Evolutionary conservation across 352 stramenopile species (phyloP), one percentile per base, ranked within the genome.

Genomic region (Phytophthora tubulina): DNA sequence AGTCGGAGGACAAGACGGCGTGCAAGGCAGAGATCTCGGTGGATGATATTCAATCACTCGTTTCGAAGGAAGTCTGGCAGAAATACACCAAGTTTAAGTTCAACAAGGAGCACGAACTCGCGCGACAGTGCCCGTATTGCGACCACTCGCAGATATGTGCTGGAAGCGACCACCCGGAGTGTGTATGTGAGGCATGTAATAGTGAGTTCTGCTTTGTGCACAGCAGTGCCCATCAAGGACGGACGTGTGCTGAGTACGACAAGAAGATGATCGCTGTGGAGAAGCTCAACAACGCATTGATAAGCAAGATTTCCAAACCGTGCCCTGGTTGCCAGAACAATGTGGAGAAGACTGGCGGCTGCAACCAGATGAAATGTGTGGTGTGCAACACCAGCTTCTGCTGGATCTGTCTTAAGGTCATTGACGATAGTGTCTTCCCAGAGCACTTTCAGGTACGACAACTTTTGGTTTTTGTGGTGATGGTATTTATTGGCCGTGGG

Each of bases 361-460:
- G 93, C 70, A 97, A 97, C 65, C 91, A 97, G 68, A 97, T 98
- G 76, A 95, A 92, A 63, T 97, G 92, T 56, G 77, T 86, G 13
- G 85, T 87, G 31, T 97, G 92, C 71, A 78, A 68, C 17, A 91
- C 80, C 32, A 87, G 88, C 63, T 98, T 97, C 70, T 97, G 93
- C 72, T 98, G 92, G 91, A 86, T 97, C 31, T 98, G 93, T 32
- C 74, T 85, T 21, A 68, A 82, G 58, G 58, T 94, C 36, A 88
- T 98, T 41, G 93, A 97, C 53, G 88, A 91, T 54, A 82, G 80
- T 27, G 83, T 93, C 15, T 97, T 97, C 45, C 92, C 93, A 1
- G 79, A 89, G 31, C 93, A 98, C 64, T 98, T 96, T 64, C 82
- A 94, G 73, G 81, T 89, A 72, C 39, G 44, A 51, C 15, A 35